Evolutionary conservation across 192 early-diverging fungal species (phyloP).

Genomic region (Dissophora ornata): DNA sequence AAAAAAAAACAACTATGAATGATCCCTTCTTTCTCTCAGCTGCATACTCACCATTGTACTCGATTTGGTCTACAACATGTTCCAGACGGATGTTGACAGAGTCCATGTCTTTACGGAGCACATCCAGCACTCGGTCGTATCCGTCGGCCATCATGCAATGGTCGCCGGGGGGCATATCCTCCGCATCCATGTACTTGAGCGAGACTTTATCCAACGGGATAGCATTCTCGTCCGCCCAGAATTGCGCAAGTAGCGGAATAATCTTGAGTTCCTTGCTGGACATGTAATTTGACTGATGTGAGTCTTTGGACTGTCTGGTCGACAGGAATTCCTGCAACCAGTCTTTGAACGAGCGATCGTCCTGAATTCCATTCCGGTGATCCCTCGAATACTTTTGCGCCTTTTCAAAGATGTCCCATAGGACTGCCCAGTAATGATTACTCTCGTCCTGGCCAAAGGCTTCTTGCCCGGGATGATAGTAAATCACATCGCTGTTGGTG

Average conservation of each 20-base stretch:
- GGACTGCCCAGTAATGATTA: slow-evolving; percentile 51
- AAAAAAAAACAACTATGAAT: neutral
- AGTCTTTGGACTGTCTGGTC: slow-evolving; percentile 26
- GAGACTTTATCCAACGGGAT: slow-evolving; percentile 43
- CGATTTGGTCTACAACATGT: slow-evolving; percentile 48
- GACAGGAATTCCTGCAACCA: slow-evolving; percentile 34
- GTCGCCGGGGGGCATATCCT: slow-evolving; percentile 49
- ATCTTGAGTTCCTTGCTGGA: slow-evolving; percentile 26
- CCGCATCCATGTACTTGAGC: slow-evolving; percentile 56
- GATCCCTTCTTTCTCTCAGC: neutral
- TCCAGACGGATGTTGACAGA: slow-evolving; percentile 40
- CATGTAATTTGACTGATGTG: slow-evolving; percentile 30
- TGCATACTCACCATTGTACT: slow-evolving; percentile 52
- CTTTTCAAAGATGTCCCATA: slow-evolving; percentile 39
- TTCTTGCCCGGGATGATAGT: slow-evolving; percentile 16
- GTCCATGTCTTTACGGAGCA: slow-evolving; percentile 29
- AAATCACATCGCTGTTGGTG: slow-evolving; percentile 46
- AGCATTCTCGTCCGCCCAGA: slow-evolving; percentile 53
- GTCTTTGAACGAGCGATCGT: slow-evolving; percentile 32
- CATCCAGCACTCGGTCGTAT: slow-evolving; percentile 45
- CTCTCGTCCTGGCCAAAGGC: slow-evolving; percentile 27
- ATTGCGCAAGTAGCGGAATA: slow-evolving; percentile 29
- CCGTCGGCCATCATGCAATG: slow-evolving; percentile 50
- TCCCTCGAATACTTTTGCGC: slow-evolving; percentile 28
- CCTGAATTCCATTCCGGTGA: slow-evolving; percentile 32